These are phyloP conservation scores for Entomortierella chlamydospora DNA, from an alignment of 192 early-diverging fungal genomes.

Conservation along the genomic window DNA sequence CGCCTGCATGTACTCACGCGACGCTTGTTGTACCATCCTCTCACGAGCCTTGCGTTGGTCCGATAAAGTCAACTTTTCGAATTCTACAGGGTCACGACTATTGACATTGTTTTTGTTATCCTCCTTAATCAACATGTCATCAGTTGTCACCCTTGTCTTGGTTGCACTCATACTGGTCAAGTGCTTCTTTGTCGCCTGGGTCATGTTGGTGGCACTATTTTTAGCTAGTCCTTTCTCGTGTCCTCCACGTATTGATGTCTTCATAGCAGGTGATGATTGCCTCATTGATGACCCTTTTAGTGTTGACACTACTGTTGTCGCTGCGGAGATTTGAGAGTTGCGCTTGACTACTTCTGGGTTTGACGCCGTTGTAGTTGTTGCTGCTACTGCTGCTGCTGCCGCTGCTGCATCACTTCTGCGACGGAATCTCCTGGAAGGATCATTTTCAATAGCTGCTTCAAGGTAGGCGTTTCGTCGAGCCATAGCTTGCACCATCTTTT, in stretches of 20 bases:
- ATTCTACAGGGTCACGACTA: background rate
- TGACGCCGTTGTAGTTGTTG: background rate
- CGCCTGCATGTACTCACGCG: conserved; percentile 41
- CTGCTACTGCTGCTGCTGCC: conserved; percentile 12
- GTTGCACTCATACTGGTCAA: conserved; percentile 39
- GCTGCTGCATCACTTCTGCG: conserved; percentile 11
- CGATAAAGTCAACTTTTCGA: conserved; percentile 14
- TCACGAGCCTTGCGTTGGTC: conserved; percentile 19
- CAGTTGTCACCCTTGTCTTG: background rate
- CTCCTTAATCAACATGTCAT: conserved; percentile 1
- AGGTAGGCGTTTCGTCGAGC: conserved; percentile 38
- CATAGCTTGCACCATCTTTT: conserved; percentile 50
- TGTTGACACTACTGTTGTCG: conserved; percentile 3
- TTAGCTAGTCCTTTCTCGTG: conserved; percentile 21
- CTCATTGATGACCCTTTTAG: background rate
- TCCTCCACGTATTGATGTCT: conserved; percentile 3
- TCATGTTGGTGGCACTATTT: conserved; percentile 43
- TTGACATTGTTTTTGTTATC: background rate
- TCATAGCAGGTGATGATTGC: background rate
- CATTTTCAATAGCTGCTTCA: conserved; percentile 51
- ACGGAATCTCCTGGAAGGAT: conserved; percentile 44
- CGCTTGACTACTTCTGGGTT: background rate
- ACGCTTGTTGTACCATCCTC: conserved; percentile 22
- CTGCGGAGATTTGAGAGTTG: background rate
- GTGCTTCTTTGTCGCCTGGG: conserved; percentile 20